A percentile compares a stretch with the other conserved stretches of the same genome.
Evolutionary conservation across 2,329 filamentous ascomycete genomes (phyloP).

Genomic region (Cryphonectria radicalis): DNA sequence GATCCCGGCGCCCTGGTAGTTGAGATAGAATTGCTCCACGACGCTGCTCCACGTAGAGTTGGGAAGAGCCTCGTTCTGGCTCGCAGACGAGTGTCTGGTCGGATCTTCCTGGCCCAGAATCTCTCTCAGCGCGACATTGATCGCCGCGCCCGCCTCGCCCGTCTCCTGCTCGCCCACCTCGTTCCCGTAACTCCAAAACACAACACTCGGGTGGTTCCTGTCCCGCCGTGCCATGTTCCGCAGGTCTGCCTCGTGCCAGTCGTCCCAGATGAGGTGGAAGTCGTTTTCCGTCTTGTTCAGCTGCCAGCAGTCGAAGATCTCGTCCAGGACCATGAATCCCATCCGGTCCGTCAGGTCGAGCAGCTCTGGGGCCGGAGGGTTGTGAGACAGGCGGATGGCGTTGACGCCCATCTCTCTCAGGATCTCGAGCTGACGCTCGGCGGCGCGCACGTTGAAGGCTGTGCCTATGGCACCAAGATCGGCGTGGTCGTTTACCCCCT

Average conservation of each 20-base stretch:
- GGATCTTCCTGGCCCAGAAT: conserved; percentile 53
- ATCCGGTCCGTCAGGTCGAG: conserved; percentile 54
- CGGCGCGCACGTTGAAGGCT: conserved; percentile 54
- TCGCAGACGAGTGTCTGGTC: conserved; percentile 49
- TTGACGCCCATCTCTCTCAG: conserved; percentile 55
- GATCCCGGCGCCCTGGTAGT: conserved; percentile 60
- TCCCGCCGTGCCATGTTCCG: conserved; percentile 57
- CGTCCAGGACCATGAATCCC: conserved; percentile 56
- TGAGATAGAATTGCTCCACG: conserved; percentile 55
- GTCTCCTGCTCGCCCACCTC: conserved; percentile 54
- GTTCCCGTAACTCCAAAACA: conserved; percentile 59
- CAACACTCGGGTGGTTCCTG: conserved; percentile 57
- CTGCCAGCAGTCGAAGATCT: conserved; percentile 59
- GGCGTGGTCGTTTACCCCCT: conserved; percentile 56
- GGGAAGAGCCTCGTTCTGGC: conserved; percentile 51
- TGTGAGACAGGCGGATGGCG: conserved; percentile 56
- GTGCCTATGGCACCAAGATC: conserved; percentile 54
- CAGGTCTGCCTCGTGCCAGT: conserved; percentile 59
- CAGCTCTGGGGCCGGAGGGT: conserved; percentile 55
- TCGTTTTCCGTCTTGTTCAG: conserved; percentile 51
- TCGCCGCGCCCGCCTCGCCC: conserved; percentile 37
- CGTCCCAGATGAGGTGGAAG: conserved; percentile 54
- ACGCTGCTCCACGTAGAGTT: conserved; percentile 43
- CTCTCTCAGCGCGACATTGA: conserved; percentile 43
- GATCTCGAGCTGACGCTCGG: conserved; percentile 53